phyloP scores from a whole-genome alignment of 2,329 filamentous ascomycete genomes.

The Beauveria sp. region DNA sequence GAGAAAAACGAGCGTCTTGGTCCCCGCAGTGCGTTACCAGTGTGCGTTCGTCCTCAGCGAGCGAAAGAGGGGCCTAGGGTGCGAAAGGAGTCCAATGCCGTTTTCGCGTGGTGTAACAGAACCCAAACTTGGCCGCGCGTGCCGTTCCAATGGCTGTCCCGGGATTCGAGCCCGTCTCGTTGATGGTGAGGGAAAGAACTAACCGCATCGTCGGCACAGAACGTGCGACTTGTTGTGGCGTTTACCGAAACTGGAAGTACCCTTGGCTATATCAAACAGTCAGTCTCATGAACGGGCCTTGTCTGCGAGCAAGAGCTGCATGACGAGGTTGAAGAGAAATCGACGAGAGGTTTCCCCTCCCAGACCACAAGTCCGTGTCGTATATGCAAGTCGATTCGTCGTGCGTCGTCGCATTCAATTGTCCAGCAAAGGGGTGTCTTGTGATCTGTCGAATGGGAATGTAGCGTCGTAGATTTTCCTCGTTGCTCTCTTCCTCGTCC shows the following conservation, averaged over 20 bases:
- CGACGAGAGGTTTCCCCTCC: neutral
- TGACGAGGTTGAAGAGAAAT: neutral
- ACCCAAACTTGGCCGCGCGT: neutral
- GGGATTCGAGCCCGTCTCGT: neutral
- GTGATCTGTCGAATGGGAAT: neutral
- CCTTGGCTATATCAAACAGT: conserved; percentile 39
- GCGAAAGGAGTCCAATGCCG: too few relatives aligned
- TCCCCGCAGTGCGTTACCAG: neutral
- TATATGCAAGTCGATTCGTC: neutral
- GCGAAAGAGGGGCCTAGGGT: neutral
- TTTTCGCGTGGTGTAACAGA: neutral
- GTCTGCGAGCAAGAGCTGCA: neutral
- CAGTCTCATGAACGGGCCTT: conserved; percentile 8
- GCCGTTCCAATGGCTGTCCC: neutral
- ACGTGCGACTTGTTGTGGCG: conserved; percentile 98
- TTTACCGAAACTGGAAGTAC: conserved; percentile 51
- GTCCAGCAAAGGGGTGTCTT: too few relatives aligned
- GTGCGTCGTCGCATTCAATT: neutral
- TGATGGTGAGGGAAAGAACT: conserved; percentile 35
- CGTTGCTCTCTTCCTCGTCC: neutral
- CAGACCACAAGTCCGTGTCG: neutral
- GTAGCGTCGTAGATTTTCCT: neutral
- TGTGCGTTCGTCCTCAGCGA: neutral
- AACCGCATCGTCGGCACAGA: conserved; percentile 96
- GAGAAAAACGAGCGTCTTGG: too few relatives aligned